Percentiles rank a stretch among this genome's conserved stretches.
Conservation (phyloP, 2,329 filamentous ascomycete genomes). For the Pseudomassariella vexata region DNA sequence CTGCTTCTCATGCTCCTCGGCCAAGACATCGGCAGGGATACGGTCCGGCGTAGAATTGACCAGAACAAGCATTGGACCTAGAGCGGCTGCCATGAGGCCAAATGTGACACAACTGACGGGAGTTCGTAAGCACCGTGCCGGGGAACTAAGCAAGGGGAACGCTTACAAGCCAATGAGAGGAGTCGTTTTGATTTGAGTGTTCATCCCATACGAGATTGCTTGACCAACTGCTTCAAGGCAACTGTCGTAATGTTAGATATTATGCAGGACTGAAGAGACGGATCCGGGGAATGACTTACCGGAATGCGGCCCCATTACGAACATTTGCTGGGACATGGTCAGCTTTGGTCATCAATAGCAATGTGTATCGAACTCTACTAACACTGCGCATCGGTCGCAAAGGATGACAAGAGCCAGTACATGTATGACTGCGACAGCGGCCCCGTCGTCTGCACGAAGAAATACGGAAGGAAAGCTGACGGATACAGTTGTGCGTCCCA, state of each 20-base stretch:
- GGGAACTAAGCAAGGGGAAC: not conserved
- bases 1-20: conserved; percentile 22
- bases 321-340: conserved; percentile 25
- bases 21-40: conserved; percentile 32
- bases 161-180: conserved; percentile 33
- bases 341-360: not conserved
- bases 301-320: conserved; percentile 34
- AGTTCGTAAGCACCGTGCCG: not conserved
- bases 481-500: conserved; percentile 38
- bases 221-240: conserved; percentile 34
- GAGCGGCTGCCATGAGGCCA: conserved; percentile 26
- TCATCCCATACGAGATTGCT: conserved; percentile 34
- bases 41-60: conserved; percentile 32
- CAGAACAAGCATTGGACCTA: conserved; percentile 30
- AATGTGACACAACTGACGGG: conserved; percentile 29
- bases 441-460: conserved; percentile 37
- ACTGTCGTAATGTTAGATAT: not conserved
- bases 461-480: conserved; percentile 38
- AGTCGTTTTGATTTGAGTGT: conserved; percentile 29
- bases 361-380: conserved; percentile 2
- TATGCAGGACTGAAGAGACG: not conserved
- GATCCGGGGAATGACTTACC: conserved; percentile 8
- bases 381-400: conserved; percentile 34
- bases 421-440: conserved; percentile 37
- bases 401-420: conserved; percentile 37